Base-by-base conservation (phyloP, 1,139 yeast species). In the Komagataea norvegica region DNA sequence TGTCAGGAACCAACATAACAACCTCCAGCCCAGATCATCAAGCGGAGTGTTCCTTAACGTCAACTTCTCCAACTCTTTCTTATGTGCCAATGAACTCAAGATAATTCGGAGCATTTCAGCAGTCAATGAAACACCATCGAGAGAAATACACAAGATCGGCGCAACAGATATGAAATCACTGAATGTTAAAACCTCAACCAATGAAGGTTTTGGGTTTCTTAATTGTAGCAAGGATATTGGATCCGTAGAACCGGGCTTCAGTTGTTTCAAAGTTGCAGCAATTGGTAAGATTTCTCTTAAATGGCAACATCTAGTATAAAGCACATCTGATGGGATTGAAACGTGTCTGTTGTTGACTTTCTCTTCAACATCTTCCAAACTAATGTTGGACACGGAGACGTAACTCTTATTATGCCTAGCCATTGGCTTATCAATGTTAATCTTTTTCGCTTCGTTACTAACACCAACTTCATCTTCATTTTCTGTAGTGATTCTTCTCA, bases 271-370 rank as follows among this genome's bases (percentile, higher is more conserved):
- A 10, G 85, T 81, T 1, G 89, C 86, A 3, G 91, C 86, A 34
- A 81, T 79, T 0, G 89, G 88, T 21, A 81, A 56, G 39, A 81
- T 81, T 52, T 81, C 89, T 46, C 89, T 63, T 32, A 81, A 62
- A 54, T 81, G 89, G 54, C 89, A 81, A 49, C 88, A 80, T 40
- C 93, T 65, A 0, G 91, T 79, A 56, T 83, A 83, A 57, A 83
- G 66, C 7, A 73, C 60, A 48, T 82, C 91, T 38, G 79, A 67
- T 25, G 70, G 67, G n/a, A 64, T 55, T 20, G 53, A 56, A 10
- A 49, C 37, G 33, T 54, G 34, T 14, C 46, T 45, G n/a, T 51
- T 55, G 43, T 57, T 55, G 24, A 52, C 55, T 17, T 29, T 32
- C 18, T 57, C 54, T 5, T 46, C 47, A 8, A 33, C 34, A 3